These are phyloP conservation scores for Sordariomycetes sp. DNA, from an alignment of 2,329 filamentous ascomycete species.

Conservation along the genomic window DNA sequence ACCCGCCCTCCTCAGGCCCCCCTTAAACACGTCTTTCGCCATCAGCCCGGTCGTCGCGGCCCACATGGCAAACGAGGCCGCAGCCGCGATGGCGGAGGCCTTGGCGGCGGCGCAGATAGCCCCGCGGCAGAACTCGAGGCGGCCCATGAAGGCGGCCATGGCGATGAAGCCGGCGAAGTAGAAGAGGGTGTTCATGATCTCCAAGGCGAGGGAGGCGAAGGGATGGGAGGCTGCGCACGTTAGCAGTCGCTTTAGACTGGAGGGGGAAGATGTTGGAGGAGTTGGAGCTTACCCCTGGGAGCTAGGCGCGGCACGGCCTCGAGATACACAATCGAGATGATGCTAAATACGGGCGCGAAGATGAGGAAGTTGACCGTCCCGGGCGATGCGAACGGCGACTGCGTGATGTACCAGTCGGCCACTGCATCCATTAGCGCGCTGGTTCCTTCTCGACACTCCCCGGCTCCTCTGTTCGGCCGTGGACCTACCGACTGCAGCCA, in stretches of 20 bases:
- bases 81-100: conserved; percentile 42
- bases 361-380: conserved; percentile 47
- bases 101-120: conserved; percentile 44
- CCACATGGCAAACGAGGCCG: conserved; percentile 44
- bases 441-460: neutral
- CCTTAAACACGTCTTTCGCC: conserved; percentile 31
- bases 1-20: neutral
- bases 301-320: conserved; percentile 35
- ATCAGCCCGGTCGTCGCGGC: conserved; percentile 32
- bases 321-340: conserved; percentile 43
- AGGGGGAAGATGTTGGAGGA: neutral
- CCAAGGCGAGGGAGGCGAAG: conserved; percentile 35
- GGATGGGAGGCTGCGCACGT: conserved; percentile 28
- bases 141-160: conserved; percentile 43
- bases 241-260: neutral
- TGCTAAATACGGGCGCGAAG: conserved; percentile 40
- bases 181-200: conserved; percentile 40
- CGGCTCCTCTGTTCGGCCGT: neutral
- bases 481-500: conserved; percentile 38
- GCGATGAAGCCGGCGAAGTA: conserved; percentile 51
- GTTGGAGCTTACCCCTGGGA: conserved; percentile 22
- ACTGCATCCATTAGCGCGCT: conserved; percentile 25
- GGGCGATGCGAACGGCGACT: conserved; percentile 44
- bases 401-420: conserved; percentile 46
- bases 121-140: conserved; percentile 45